These are phyloP conservation scores for Pochonia chlamydosporia DNA, from an alignment of 2,329 filamentous ascomycete genomes.

Conservation along the genomic window DNA sequence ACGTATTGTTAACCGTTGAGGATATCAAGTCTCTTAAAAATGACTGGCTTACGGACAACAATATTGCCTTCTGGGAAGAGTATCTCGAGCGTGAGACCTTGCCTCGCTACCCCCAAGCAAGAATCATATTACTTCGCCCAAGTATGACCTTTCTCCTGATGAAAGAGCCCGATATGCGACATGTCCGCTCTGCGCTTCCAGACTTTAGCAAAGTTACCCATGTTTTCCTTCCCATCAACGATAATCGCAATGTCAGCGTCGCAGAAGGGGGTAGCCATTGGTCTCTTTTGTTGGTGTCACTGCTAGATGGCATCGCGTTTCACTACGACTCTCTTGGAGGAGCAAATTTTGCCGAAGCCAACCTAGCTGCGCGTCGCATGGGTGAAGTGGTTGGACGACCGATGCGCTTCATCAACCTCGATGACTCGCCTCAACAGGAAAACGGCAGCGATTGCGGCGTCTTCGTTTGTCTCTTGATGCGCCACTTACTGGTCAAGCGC, in stretches of 20 bases:
- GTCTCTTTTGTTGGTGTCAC: slow-evolving; percentile 84
- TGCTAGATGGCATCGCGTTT: slow-evolving; percentile 86
- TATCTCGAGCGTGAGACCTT: slow-evolving; percentile 89
- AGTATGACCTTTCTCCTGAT: slow-evolving; percentile 90
- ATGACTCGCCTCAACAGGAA: slow-evolving; percentile 84
- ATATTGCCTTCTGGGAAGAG: slow-evolving; percentile 98
- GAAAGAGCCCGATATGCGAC: slow-evolving; percentile 56
- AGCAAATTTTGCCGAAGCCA: slow-evolving; percentile 70
- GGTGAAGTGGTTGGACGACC: slow-evolving; percentile 59
- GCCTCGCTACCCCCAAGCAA: slow-evolving; percentile 68
- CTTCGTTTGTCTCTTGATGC: slow-evolving; percentile 93
- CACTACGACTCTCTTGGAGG: slow-evolving; percentile 88
- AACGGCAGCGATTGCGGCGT: slow-evolving; percentile 93
- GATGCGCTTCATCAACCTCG: slow-evolving; percentile 72
- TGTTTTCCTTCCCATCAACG: slow-evolving; percentile 93
- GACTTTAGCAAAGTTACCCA: slow-evolving; percentile 78
- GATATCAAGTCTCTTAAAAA: slow-evolving; percentile 83
- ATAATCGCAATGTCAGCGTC: slow-evolving; percentile 66
- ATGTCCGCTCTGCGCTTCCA: slow-evolving; percentile 64
- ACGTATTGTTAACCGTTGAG: slow-evolving; percentile 64
- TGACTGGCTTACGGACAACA: slow-evolving; percentile 97
- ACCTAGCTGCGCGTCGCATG: slow-evolving; percentile 63
- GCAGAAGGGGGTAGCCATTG: slow-evolving; percentile 93
- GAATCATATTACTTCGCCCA: slow-evolving; percentile 85
- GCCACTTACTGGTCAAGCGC: slow-evolving; percentile 80